Conservation (phyloP, 75 land plant species). For the Pinus tabuliformis region DNA sequence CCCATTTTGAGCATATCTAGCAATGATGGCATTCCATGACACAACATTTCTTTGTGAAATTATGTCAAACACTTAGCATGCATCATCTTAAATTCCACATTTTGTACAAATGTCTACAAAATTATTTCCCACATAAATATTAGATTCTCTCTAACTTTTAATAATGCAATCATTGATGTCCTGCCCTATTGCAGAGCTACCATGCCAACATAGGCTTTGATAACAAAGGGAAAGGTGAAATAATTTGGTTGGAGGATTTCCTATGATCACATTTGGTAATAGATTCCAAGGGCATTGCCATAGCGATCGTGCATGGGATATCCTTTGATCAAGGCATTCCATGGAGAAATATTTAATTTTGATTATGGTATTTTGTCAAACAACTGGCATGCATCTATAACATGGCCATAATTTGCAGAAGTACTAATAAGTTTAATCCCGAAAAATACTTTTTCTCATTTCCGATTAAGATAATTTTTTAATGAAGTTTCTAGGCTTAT, state of each 20-base stretch:
- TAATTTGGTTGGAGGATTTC: conserved; percentile 19
- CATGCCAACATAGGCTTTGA: conserved; percentile 21
- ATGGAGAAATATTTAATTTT: conserved; percentile 17
- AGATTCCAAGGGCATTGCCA: conserved; percentile 26
- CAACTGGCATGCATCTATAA: background rate
- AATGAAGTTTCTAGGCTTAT: background rate
- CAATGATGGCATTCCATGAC: conserved; percentile 34
- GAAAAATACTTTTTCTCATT: background rate
- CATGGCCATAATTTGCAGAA: background rate
- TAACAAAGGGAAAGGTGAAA: conserved; percentile 24
- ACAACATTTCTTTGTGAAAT: conserved; percentile 22
- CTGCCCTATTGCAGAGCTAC: conserved; percentile 14
- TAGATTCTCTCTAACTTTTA: conserved; percentile 17
- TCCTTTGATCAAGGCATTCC: conserved; percentile 42
- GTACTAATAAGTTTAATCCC: background rate
- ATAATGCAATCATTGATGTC: conserved; percentile 13
- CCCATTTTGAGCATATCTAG: conserved; percentile 18
- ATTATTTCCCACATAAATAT: conserved; percentile 28
- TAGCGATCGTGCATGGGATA: conserved; percentile 16
- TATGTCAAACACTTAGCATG: conserved; percentile 20
- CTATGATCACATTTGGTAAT: conserved; percentile 9
- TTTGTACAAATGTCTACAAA: conserved; percentile 31
- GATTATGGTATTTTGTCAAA: background rate
- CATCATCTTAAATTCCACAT: conserved; percentile 23
- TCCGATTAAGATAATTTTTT: background rate